These are phyloP conservation scores for Xylaria arbuscula DNA, from an alignment of 2,329 filamentous ascomycete genomes.

Conservation along the genomic window DNA sequence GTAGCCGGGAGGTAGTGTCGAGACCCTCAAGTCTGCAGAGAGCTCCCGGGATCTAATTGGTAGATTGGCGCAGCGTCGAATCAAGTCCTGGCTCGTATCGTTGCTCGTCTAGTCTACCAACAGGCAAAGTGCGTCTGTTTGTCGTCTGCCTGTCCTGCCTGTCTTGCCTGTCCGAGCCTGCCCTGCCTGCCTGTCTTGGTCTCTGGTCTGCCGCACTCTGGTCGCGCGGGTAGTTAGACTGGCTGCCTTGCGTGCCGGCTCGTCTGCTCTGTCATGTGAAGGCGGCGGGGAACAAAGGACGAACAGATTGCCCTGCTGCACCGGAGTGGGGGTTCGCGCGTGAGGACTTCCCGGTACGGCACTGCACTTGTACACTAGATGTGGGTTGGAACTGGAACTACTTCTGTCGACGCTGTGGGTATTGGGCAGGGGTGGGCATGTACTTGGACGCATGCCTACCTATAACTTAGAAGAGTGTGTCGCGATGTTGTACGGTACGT, in stretches of 20 bases:
- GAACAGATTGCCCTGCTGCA: slow-evolving; percentile 6
- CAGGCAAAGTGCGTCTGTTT: slow-evolving; percentile 21
- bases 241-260: slow-evolving; percentile 6
- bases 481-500: slow-evolving; percentile 13
- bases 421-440: slow-evolving; percentile 26
- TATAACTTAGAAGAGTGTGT: slow-evolving; percentile 27
- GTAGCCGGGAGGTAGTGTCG: neutral
- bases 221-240: slow-evolving; percentile 1
- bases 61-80: slow-evolving; percentile 55
- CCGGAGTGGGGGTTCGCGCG: slow-evolving; percentile 24
- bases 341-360: slow-evolving; percentile 20
- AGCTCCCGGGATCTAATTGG: slow-evolving; percentile 62
- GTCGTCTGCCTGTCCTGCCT: neutral
- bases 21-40: slow-evolving; percentile 50
- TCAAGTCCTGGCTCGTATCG: slow-evolving; percentile 43
- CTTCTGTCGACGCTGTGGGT: slow-evolving; percentile 26
- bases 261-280: slow-evolving; percentile 31
- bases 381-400: slow-evolving; percentile 29
- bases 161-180: neutral
- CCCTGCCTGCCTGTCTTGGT: neutral
- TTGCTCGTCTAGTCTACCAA: slow-evolving; percentile 32
- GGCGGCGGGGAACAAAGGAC: slow-evolving; percentile 20
- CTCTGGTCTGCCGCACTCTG: slow-evolving; percentile 4
- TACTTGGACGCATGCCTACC: slow-evolving; percentile 21
- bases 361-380: slow-evolving; percentile 27